These are phyloP conservation scores for Candida maltosa DNA, from an alignment of 805 yeast genomes.

Conservation along the genomic window DNA sequence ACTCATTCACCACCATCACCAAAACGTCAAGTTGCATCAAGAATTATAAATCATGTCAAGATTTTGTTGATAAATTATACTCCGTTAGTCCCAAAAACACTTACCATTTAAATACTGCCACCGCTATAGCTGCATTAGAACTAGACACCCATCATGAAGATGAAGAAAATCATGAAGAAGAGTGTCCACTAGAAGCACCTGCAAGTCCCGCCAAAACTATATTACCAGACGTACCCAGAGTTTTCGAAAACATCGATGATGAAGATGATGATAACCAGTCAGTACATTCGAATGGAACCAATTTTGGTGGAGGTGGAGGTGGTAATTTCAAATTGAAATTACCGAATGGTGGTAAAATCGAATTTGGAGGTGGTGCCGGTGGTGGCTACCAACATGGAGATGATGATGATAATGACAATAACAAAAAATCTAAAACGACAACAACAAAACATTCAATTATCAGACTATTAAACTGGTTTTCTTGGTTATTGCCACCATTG, in stretches of 20 bases:
- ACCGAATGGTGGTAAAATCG: slow-evolving; percentile 19
- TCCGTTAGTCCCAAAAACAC: slow-evolving; percentile 42
- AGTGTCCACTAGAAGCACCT: no score
- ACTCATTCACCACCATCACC: background rate
- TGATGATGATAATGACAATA: slow-evolving; percentile 1
- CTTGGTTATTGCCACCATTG: slow-evolving; percentile 20
- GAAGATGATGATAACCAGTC: slow-evolving; percentile 4
- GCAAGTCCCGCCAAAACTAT: background rate
- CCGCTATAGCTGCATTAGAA: slow-evolving; percentile 21
- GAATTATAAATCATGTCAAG: slow-evolving; percentile 18
- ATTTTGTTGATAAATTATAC: slow-evolving; percentile 32
- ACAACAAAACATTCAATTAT: background rate
- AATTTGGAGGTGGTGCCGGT: slow-evolving; percentile 28
- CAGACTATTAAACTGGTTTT: slow-evolving; percentile 14
- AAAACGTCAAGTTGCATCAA: no score
- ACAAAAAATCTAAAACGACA: background rate
- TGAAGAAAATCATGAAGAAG: slow-evolving; percentile 2
- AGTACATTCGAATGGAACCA: slow-evolving; percentile 9
- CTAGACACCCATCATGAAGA: no score
- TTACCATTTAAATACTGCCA: slow-evolving; percentile 26
- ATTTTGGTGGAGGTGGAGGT: slow-evolving; percentile 26
- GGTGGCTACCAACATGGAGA: slow-evolving; percentile 18
- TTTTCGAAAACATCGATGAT: slow-evolving; percentile 1
- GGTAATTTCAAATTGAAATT: slow-evolving; percentile 17
- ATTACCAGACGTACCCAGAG: slow-evolving; percentile 1